Percentiles rank a stretch among this genome's conserved stretches.
These are phyloP conservation scores for Berberis thunbergii DNA, from an alignment of 164 flowering plant species.

Conservation along the genomic window DNA sequence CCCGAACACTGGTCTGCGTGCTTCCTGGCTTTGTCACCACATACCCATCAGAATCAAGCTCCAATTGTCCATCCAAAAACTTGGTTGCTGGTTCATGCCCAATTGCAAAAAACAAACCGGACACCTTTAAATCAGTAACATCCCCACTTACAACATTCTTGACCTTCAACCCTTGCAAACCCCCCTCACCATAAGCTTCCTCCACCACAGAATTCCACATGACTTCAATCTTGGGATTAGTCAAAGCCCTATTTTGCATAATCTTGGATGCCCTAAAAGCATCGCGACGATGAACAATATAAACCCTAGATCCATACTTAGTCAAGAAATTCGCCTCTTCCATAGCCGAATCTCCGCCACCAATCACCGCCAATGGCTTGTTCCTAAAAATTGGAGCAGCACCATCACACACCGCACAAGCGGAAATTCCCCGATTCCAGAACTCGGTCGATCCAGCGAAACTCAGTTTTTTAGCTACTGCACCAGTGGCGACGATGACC, in stretches of 20 bases:
- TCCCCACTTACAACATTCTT: conserved; percentile 62
- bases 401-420: conserved; percentile 74
- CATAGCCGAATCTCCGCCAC: conserved; percentile 98
- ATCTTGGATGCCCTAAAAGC: conserved; percentile 83
- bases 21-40: conserved; percentile 78
- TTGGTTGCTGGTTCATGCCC: conserved; percentile 97
- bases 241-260: conserved; percentile 72
- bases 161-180: conserved; percentile 70
- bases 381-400: conserved; percentile 84
- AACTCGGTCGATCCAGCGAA: conserved; percentile 69
- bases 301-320: conserved; percentile 77
- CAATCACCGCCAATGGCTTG: conserved; percentile 83
- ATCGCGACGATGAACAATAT: conserved; percentile 73
- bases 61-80: conserved; percentile 78
- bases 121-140: conserved; percentile 59
- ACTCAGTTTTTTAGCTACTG: conserved; percentile 60
- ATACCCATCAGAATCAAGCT: conserved; percentile 80
- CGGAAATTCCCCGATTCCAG: conserved; percentile 95
- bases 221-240: conserved; percentile 79
- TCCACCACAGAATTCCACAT: conserved; percentile 73
- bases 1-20: conserved; percentile 66
- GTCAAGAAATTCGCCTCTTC: conserved; percentile 87
- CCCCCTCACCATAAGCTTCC: conserved; percentile 59
- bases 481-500: conserved; percentile 80
- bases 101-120: conserved; percentile 90